Evolutionary conservation across 1,284 basidiomycete species (phyloP).

Genomic region (Ganoderma multipileum): DNA sequence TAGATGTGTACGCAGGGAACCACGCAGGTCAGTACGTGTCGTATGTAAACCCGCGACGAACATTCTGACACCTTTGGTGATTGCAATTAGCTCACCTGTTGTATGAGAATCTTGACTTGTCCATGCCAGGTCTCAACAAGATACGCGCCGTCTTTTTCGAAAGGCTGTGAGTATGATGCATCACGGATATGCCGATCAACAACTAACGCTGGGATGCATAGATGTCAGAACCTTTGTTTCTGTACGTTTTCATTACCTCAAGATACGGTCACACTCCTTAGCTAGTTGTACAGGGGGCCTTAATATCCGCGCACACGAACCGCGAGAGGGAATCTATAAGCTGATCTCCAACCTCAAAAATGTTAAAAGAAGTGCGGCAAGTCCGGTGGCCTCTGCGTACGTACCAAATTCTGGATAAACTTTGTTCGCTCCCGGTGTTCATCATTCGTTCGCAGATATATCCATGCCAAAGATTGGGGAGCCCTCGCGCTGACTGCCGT

Average conservation of each 20-base stretch:
- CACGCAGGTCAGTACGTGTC: constrained; percentile 19
- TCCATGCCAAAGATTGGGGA: constrained; percentile 43
- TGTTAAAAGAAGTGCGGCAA: neutral
- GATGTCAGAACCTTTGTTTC: constrained; percentile 24
- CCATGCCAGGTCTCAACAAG: constrained; percentile 19
- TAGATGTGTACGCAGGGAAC: constrained; percentile 40
- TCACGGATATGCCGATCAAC: neutral
- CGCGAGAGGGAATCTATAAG: neutral
- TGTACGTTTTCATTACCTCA: constrained; percentile 35
- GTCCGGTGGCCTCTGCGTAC: neutral
- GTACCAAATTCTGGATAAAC: neutral
- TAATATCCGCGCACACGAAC: neutral
- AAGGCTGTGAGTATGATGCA: constrained; percentile 45
- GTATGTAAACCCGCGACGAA: too few relatives aligned
- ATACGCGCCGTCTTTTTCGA: constrained; percentile 45
- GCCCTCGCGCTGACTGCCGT: constrained; percentile 41
- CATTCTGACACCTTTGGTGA: neutral
- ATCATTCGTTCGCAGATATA: constrained; percentile 41
- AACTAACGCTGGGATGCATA: neutral
- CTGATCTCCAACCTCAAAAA: neutral
- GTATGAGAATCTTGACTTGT: constrained; percentile 37
- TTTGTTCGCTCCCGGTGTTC: neutral
- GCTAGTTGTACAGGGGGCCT: neutral
- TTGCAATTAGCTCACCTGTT: constrained; percentile 37
- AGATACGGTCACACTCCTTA: neutral